These are phyloP conservation scores for Vicia villosa DNA, from an alignment of 306 rosid genomes.

Conservation along the genomic window DNA sequence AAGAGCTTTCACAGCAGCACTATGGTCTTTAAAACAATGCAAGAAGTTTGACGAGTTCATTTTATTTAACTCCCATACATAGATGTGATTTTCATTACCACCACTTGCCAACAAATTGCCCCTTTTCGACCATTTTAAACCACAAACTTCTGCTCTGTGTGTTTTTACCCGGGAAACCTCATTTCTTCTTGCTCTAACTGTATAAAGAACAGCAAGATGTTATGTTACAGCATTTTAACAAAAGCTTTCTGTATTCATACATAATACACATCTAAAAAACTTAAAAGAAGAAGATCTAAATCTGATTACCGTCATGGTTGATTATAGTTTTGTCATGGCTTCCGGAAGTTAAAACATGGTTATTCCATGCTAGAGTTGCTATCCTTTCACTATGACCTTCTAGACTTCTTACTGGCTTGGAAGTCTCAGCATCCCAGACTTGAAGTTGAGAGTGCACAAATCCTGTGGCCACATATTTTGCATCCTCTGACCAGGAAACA, in stretches of 20 bases:
- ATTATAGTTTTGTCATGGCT: conserved; percentile 72
- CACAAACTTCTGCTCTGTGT: conserved; percentile 67
- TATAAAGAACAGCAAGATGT: conserved; percentile 10
- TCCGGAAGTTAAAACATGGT: conserved; percentile 71
- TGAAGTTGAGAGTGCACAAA: conserved; percentile 58
- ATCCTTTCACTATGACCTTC: conserved; percentile 59
- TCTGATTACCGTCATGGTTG: conserved; percentile 64
- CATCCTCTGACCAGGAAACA: conserved; percentile 67
- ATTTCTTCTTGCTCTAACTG: conserved; percentile 61
- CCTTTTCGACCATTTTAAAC: conserved; percentile 75
- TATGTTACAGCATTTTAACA: conserved; percentile 4
- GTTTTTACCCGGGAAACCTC: conserved; percentile 44
- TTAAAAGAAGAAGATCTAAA: background rate
- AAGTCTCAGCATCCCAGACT: conserved; percentile 74
- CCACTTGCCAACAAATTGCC: conserved; percentile 81
- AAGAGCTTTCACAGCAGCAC: conserved; percentile 79
- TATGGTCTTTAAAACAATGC: conserved; percentile 61
- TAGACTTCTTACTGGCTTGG: conserved; percentile 57
- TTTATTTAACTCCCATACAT: conserved; percentile 71
- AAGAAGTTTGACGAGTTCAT: conserved; percentile 67
- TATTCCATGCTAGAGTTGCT: conserved; percentile 65
- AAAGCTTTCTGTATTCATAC: background rate
- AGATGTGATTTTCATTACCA: conserved; percentile 72
- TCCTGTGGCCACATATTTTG: conserved; percentile 54
- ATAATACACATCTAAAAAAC: background rate